These are phyloP conservation scores for Zasmidium citrigriseum DNA, from an alignment of 2,329 filamentous ascomycete species.

Conservation along the genomic window DNA sequence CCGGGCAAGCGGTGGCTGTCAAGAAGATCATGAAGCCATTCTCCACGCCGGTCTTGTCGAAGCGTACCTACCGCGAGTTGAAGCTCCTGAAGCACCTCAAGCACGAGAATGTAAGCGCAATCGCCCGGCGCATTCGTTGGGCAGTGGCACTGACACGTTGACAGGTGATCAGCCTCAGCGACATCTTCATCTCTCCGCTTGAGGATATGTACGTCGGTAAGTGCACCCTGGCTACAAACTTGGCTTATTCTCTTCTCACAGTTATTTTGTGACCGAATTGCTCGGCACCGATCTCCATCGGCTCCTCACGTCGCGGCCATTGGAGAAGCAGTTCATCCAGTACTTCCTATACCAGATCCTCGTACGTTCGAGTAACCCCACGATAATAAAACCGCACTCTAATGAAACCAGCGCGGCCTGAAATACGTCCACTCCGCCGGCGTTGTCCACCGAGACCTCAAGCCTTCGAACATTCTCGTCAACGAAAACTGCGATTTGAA, in stretches of 20 bases:
- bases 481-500: slow-evolving; percentile 99
- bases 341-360: slow-evolving; percentile 99
- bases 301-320: slow-evolving; percentile 87
- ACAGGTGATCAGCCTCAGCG: slow-evolving; percentile 91
- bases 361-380: slow-evolving; percentile 55
- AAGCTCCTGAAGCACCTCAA: slow-evolving; percentile 95
- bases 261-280: slow-evolving; percentile 97
- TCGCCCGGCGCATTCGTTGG: not conserved
- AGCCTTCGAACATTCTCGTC: slow-evolving; percentile 98
- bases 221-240: slow-evolving; percentile 28
- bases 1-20: slow-evolving; percentile 91
- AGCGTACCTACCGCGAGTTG: slow-evolving; percentile 95
- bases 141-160: slow-evolving; percentile 10
- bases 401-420: slow-evolving; percentile 70
- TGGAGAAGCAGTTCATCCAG: slow-evolving; percentile 99
- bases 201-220: slow-evolving; percentile 80
- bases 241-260: slow-evolving; percentile 43
- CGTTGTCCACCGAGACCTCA: slow-evolving; percentile 95
- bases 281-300: slow-evolving; percentile 95
- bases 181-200: slow-evolving; percentile 98
- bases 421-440: slow-evolving; percentile 99
- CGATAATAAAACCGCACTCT: not conserved
- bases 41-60: slow-evolving; percentile 96
- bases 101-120: slow-evolving; percentile 79
- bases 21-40: slow-evolving; percentile 99